Evolutionary conservation across 257 asterid species (phyloP).

Genomic region (Nicotiana noctiflora): DNA sequence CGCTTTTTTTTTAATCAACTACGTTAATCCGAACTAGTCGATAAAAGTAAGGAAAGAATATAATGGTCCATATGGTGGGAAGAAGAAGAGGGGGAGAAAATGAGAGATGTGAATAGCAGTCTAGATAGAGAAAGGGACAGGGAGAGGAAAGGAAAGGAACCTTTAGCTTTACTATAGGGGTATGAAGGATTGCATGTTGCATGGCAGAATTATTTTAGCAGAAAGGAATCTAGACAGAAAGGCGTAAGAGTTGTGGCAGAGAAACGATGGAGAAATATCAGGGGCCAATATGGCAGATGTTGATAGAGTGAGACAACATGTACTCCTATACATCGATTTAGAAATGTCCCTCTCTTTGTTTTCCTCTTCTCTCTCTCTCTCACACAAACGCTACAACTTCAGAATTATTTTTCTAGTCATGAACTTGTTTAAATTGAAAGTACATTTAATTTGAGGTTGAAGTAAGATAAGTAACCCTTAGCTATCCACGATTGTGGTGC

Average conservation of each 20-base stretch:
- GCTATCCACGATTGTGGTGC: no score
- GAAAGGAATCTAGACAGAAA: slow-evolving; percentile 10
- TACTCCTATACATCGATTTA: not conserved
- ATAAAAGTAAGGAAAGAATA: no score
- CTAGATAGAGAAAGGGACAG: not conserved
- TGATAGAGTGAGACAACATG: slow-evolving; percentile 11
- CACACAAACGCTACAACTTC: not conserved
- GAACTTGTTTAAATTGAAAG: not conserved
- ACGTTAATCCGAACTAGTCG: no score
- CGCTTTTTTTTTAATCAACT: no score
- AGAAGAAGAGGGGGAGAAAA: no score
- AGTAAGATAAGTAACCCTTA: no score
- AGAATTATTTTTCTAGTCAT: no score
- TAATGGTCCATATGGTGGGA: no score
- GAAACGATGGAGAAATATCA: slow-evolving; percentile 6
- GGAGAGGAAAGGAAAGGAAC: not conserved
- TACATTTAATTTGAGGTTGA: not conserved
- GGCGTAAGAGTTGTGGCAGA: slow-evolving; percentile 7
- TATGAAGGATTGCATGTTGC: not conserved
- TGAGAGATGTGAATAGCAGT: no score
- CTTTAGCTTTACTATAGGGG: not conserved
- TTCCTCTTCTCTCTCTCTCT: not conserved
- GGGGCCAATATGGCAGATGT: slow-evolving; percentile 6
- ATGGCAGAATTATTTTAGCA: not conserved
- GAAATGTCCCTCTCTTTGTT: not conserved